Evolutionary conservation across 148 eudicot species (phyloP).

Genomic region (Rhododendron vialii): DNA sequence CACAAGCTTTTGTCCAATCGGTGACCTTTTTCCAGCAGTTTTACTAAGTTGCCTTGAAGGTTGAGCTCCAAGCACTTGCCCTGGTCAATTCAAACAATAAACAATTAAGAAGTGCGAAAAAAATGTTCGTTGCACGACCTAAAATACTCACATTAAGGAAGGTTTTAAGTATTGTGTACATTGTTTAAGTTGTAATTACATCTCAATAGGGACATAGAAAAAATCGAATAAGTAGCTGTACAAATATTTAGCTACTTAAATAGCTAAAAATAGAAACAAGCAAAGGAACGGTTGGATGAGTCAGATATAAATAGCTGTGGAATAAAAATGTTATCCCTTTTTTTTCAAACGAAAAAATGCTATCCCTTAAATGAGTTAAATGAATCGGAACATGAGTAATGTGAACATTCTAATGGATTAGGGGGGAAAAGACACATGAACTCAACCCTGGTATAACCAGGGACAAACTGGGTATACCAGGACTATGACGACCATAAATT

Average conservation of each 20-base stretch:
- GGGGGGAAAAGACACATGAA: not conserved
- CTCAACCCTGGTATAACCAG: not conserved
- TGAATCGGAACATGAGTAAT: not conserved
- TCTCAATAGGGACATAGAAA: not conserved
- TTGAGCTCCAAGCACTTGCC: slow-evolving; percentile 43
- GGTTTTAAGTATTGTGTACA: not conserved
- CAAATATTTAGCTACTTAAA: not conserved
- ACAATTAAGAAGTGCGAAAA: not conserved
- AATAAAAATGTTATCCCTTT: not conserved
- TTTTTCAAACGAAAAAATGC: not conserved
- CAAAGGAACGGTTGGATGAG: not conserved
- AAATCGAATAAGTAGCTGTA: not conserved
- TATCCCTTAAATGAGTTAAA: not conserved
- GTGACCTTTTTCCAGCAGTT: slow-evolving; percentile 40
- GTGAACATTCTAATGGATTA: not conserved
- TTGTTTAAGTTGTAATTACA: not conserved
- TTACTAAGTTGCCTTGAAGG: slow-evolving; percentile 33
- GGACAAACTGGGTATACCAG: not conserved
- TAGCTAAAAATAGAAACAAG: not conserved
- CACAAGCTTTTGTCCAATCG: slow-evolving; percentile 28
- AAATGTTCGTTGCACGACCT: not conserved
- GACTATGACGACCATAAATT: not conserved
- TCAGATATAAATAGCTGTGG: not conserved
- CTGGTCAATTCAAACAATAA: slow-evolving; percentile 25
- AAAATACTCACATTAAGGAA: not conserved